Evolutionary conservation across 2,329 filamentous ascomycete species (phyloP).

Genomic region (Penicillium glabrum): DNA sequence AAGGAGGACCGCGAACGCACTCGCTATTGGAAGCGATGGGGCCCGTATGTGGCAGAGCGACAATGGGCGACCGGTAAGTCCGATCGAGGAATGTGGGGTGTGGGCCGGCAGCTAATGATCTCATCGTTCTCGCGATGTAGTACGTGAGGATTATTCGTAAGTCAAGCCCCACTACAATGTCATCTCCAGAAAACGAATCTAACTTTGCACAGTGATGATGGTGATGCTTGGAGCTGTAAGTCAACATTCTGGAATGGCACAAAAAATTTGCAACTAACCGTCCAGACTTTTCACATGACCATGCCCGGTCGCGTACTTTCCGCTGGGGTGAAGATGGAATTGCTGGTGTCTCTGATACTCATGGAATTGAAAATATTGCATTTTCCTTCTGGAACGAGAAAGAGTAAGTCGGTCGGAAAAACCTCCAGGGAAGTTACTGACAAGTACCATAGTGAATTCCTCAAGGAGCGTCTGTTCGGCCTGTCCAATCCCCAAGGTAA

Average conservation of each 20-base stretch:
- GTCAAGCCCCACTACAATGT: constrained; percentile 26
- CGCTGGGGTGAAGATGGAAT: constrained; percentile 98
- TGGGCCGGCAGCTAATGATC: constrained; percentile 24
- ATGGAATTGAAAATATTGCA: constrained; percentile 86
- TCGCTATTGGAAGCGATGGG: constrained; percentile 99
- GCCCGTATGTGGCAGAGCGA: constrained; percentile 86
- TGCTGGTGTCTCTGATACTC: constrained; percentile 90
- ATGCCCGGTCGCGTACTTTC: constrained; percentile 83
- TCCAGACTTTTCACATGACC: constrained; percentile 87
- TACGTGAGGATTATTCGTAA: constrained; percentile 87
- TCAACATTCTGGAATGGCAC: constrained; percentile 25
- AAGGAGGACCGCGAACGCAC: constrained; percentile 77
- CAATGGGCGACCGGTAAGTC: constrained; percentile 88
- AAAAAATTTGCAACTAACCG: constrained; percentile 5
- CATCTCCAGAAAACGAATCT: constrained; percentile 2
- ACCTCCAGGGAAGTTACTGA: background rate
- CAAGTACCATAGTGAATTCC: constrained; percentile 64
- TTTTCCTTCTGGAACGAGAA: constrained; percentile 98
- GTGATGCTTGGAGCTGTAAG: constrained; percentile 94
- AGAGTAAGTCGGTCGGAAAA: constrained; percentile 61
- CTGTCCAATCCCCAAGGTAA: constrained; percentile 96
- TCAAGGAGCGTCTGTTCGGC: constrained; percentile 94
- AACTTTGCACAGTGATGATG: constrained; percentile 62
- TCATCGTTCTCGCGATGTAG: constrained; percentile 45
- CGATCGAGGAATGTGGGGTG: background rate